Evolutionary conservation across 306 rosid species (phyloP).

Genomic region (Bauhinia variegata): DNA sequence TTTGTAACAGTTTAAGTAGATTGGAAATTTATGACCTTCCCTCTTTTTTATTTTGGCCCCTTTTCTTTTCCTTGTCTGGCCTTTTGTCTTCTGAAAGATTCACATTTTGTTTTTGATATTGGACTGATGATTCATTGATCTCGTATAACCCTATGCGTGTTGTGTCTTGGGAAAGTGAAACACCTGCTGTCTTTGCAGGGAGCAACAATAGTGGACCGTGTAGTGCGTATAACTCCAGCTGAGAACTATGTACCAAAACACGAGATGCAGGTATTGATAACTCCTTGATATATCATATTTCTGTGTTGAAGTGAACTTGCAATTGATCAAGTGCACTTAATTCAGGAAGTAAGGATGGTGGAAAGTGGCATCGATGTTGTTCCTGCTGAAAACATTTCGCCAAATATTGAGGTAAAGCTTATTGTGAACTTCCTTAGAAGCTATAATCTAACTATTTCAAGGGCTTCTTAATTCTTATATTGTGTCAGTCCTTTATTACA

Average conservation of each 20-base stretch:
- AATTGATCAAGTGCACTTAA: slow-evolving; percentile 34
- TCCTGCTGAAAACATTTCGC: slow-evolving; percentile 49
- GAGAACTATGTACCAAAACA: slow-evolving; percentile 67
- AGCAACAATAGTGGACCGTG: slow-evolving; percentile 87
- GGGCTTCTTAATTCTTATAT: background rate
- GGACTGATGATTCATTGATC: slow-evolving; percentile 7
- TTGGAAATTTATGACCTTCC: background rate
- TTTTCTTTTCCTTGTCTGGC: background rate
- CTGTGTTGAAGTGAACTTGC: slow-evolving; percentile 5
- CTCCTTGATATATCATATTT: slow-evolving; percentile 9
- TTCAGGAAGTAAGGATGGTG: slow-evolving; percentile 71
- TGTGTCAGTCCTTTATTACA: slow-evolving; percentile 1
- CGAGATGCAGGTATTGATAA: slow-evolving; percentile 51
- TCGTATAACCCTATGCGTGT: slow-evolving; percentile 11
- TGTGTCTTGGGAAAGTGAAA: slow-evolving; percentile 17
- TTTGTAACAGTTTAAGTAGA: background rate
- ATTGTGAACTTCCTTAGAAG: background rate
- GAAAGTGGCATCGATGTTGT: slow-evolving; percentile 54
- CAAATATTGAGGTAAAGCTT: slow-evolving; percentile 57
- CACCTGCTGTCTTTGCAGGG: slow-evolving; percentile 60
- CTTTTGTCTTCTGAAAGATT: slow-evolving; percentile 6
- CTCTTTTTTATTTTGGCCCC: background rate
- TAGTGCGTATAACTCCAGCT: slow-evolving; percentile 72
- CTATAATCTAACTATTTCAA: slow-evolving; percentile 3
- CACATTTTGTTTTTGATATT: slow-evolving; percentile 13